These are phyloP conservation scores for Kwoniella sp. DNA, from an alignment of 768 basidiomycete genomes.

Conservation along the genomic window DNA sequence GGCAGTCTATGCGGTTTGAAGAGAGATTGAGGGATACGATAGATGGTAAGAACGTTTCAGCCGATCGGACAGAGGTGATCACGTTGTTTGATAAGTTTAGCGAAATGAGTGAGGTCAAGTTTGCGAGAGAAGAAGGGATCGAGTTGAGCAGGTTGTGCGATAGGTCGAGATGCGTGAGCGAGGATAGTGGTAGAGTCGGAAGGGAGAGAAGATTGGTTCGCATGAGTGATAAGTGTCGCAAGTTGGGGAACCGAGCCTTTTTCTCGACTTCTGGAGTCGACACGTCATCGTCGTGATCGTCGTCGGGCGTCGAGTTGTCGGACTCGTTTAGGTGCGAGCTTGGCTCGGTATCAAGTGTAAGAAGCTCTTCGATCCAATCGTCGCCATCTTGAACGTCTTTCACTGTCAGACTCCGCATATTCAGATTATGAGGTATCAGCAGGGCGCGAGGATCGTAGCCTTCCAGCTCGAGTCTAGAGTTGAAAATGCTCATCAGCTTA, in stretches of 20 bases:
- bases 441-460: constrained; percentile 52
- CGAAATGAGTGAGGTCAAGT: constrained; percentile 77
- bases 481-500: neutral
- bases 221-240: constrained; percentile 44
- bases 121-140: constrained; percentile 73
- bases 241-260: constrained; percentile 31
- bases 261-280: neutral
- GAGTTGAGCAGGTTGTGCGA: constrained; percentile 89
- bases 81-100: constrained; percentile 97
- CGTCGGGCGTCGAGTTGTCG: neutral
- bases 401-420: constrained; percentile 50
- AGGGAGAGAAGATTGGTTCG: constrained; percentile 41
- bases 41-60: constrained; percentile 77
- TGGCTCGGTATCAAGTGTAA: constrained; percentile 13
- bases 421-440: constrained; percentile 42
- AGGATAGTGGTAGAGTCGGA: constrained; percentile 34
- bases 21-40: constrained; percentile 77
- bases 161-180: constrained; percentile 79
- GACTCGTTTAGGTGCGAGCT: constrained; percentile 2
- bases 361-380: constrained; percentile 53
- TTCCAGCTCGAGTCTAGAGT: constrained; percentile 50
- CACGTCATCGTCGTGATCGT: neutral
- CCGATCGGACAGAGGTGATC: constrained; percentile 92
- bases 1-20: constrained; percentile 85
- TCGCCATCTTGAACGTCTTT: constrained; percentile 53